Base-by-base conservation (phyloP, 108 stramenopile species). In the Tribonema minus region DNA sequence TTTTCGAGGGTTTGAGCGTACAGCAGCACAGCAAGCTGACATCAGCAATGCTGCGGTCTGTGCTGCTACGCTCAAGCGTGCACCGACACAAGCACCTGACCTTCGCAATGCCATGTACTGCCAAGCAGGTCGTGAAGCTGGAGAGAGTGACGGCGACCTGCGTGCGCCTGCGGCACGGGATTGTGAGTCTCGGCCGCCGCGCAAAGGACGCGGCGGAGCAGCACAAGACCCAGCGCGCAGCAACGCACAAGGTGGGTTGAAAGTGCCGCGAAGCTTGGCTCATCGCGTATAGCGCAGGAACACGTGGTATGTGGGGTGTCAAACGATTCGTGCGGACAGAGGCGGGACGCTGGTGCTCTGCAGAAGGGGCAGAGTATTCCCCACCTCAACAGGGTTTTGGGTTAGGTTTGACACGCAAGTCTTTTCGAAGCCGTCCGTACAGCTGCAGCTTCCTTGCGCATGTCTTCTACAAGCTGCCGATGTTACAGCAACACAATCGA, bases 121-220 rank as follows among this genome's bases (percentile, higher is more conserved):
- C n/a, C n/a, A n/a, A n/a, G n/a, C n/a, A 62, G 61, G 29, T 15
- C 29, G 61, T 62, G 6, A 62, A n/a, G 15, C 61, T 62, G 37
- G 64, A 75, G 20, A 58, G 74, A 26, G 74, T 67, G 5, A 75
- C 74, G 4, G 74, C 74, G 26, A 40, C 64, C 33, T 75, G 66
- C 46, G 62, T 75, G 40, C 35, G 61, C n/a, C 64, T 75, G 74
- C 58, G 74, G 64, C 20, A 36, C 30, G 41, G 64, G 31, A 37
- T 25, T 28, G 65, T 34, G 23, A 62, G 12, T 31, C 63, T 75
- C 64, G 64, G 26, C n/a, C 9, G 31, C 0, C 30, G 37, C 15
- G n/a, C 54, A 64, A 46, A 75, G 26, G 74, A 75, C 31, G 38
- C 31, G 31, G 7, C 37, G 23, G 34, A 2, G 15, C 41, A 64